These are phyloP conservation scores for Sindora glabra DNA, from an alignment of 306 rosid genomes.

Conservation along the genomic window DNA sequence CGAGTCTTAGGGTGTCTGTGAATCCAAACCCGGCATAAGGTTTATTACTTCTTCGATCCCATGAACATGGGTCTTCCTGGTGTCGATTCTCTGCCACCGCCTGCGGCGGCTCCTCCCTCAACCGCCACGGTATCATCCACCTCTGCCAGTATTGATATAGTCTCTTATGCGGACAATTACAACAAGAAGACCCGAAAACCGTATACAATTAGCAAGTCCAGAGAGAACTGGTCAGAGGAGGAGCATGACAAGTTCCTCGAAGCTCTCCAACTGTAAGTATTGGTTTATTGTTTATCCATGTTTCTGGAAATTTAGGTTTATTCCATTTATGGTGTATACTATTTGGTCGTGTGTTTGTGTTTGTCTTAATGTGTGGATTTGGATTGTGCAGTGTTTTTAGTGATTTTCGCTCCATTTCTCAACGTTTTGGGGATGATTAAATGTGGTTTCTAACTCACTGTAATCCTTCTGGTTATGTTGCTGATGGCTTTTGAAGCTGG, in stretches of 20 bases:
- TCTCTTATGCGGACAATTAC: slow-evolving; percentile 34
- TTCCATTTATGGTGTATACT: not conserved
- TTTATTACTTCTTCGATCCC: slow-evolving; percentile 55
- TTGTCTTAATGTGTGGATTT: not conserved
- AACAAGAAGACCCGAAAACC: slow-evolving; percentile 85
- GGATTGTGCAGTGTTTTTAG: not conserved
- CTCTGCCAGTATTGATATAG: not conserved
- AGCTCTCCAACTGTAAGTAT: slow-evolving; percentile 86
- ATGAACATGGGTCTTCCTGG: slow-evolving; percentile 47
- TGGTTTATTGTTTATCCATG: not conserved
- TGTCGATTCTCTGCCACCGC: slow-evolving; percentile 29
- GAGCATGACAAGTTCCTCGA: slow-evolving; percentile 97
- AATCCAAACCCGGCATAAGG: slow-evolving; percentile 58
- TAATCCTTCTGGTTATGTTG: not conserved
- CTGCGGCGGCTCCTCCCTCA: slow-evolving; percentile 5
- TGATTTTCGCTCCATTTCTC: not conserved
- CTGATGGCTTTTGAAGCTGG: not conserved
- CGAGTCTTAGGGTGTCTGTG: slow-evolving; percentile 52
- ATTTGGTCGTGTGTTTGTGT: not conserved
- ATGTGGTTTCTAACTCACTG: not conserved
- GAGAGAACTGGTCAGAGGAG: slow-evolving; percentile 97
- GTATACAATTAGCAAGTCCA: slow-evolving; percentile 82
- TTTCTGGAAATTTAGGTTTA: not conserved
- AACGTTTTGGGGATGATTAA: not conserved
- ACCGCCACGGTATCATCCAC: not conserved